A percentile compares a stretch with the other conserved stretches of the same genome.
phyloP scores from a whole-genome alignment of 2,329 filamentous ascomycete species.

The Botrytis aclada region DNA sequence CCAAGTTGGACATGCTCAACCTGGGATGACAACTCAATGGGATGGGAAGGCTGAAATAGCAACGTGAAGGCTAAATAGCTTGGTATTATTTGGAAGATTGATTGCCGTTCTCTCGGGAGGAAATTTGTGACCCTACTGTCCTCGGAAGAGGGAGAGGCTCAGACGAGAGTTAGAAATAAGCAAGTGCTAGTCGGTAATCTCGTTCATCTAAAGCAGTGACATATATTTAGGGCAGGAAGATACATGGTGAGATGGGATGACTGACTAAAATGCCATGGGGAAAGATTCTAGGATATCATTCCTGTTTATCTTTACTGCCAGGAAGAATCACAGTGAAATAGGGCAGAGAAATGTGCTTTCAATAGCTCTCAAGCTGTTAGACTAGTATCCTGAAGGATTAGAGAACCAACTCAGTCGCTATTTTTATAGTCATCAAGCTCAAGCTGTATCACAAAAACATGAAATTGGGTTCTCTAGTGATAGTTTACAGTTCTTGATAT shows the following conservation, averaged over 20 bases:
- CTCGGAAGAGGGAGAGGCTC: background rate
- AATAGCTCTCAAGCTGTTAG: background rate
- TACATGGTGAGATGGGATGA: background rate
- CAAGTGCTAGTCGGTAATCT: background rate
- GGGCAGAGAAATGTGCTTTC: background rate
- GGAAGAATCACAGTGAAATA: background rate
- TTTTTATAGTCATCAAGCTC: background rate
- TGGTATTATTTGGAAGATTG: background rate
- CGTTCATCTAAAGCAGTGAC: background rate
- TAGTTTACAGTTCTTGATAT: background rate
- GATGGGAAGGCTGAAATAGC: background rate
- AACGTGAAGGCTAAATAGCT: background rate
- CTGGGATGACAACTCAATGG: background rate
- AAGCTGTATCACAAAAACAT: background rate
- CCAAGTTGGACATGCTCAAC: background rate
- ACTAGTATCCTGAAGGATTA: accelerated
- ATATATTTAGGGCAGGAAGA: background rate
- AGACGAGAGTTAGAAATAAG: background rate
- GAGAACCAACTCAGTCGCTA: background rate
- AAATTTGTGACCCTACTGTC: background rate
- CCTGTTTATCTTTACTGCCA: background rate
- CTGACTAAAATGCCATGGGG: background rate
- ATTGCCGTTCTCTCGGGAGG: accelerated
- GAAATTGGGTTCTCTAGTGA: background rate
- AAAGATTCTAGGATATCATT: background rate